phyloP scores from a whole-genome alignment of 495 filamentous ascomycete genomes.

The Tuber brumale region DNA sequence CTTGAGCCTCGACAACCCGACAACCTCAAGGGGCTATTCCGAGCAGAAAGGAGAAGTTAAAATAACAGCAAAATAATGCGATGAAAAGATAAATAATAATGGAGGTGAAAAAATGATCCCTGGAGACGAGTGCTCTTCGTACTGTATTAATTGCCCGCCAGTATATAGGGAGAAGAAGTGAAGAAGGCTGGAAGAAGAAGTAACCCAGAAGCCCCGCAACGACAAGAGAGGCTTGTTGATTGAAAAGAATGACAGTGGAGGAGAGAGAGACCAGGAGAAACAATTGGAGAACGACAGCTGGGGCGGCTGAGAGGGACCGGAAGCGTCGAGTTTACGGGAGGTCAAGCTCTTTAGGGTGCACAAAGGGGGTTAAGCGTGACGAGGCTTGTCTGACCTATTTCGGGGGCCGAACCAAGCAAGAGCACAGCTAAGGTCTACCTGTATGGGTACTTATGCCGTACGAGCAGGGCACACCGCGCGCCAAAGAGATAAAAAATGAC shows the following conservation, averaged over 20 bases:
- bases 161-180: conserved; percentile 2
- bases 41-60: neutral
- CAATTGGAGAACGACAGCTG: neutral
- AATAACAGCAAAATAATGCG: neutral
- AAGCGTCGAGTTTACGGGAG: neutral
- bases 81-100: neutral
- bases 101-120: neutral
- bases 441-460: neutral
- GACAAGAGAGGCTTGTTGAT: neutral
- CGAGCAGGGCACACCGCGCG: neutral
- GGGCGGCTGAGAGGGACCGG: neutral
- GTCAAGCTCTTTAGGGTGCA: neutral
- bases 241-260: neutral
- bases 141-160: conserved; percentile 2
- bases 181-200: conserved; percentile 1
- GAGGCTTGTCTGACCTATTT: conserved; percentile 5
- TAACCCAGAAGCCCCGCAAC: neutral
- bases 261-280: neutral
- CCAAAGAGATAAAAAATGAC: neutral
- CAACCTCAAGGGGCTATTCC: neutral
- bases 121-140: conserved; percentile 1
- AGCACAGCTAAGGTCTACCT: neutral
- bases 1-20: neutral
- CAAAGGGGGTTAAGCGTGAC: neutral
- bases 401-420: neutral